These are phyloP conservation scores for Dacryopinax spathularia DNA, from an alignment of 768 basidiomycete genomes.

Conservation along the genomic window DNA sequence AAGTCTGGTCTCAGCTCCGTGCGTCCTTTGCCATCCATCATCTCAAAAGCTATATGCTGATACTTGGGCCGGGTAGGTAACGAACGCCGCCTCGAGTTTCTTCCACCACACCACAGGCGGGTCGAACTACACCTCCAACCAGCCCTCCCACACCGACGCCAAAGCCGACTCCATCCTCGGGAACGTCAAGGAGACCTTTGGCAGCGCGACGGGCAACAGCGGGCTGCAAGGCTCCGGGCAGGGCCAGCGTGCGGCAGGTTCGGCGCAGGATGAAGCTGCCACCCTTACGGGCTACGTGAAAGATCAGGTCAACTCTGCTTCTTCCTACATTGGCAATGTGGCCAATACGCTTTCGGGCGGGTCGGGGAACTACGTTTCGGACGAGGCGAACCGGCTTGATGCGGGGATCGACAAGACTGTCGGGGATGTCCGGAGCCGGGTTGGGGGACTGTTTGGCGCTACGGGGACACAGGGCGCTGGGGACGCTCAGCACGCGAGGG, in stretches of 20 bases:
- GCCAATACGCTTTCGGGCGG: neutral
- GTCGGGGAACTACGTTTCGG: neutral
- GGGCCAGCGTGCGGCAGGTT: neutral
- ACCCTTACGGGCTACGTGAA: neutral
- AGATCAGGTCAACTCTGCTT: neutral
- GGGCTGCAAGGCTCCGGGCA: neutral
- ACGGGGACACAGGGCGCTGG: neutral
- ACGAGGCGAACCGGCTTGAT: neutral
- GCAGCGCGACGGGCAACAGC: neutral
- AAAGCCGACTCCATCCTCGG: neutral
- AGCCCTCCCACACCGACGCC: neutral
- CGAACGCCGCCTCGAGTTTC: neutral
- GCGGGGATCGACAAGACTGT: neutral
- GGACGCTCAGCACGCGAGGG: neutral
- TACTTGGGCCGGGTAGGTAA: neutral
- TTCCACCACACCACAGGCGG: neutral
- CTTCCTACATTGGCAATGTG: neutral
- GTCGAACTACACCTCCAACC: neutral
- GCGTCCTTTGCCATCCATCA: neutral
- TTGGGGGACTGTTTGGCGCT: neutral
- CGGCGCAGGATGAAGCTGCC: neutral
- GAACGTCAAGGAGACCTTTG: neutral
- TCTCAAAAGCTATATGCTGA: neutral
- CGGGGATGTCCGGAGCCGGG: neutral
- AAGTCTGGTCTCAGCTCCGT: neutral